Conservation (phyloP, 805 yeast genomes). For the Ogataea sp. region DNA sequence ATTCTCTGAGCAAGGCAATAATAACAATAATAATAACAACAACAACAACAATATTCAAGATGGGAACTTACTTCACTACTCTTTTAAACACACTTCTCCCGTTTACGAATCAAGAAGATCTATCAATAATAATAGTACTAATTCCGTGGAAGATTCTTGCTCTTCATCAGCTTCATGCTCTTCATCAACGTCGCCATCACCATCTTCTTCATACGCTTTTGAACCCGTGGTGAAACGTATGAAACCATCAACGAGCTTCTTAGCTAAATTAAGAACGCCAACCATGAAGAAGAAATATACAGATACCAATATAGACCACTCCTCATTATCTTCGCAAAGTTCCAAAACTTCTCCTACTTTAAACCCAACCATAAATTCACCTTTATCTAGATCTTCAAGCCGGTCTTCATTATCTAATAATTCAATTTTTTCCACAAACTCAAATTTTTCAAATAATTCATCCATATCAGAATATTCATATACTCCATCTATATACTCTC, state of each 20-base stretch:
- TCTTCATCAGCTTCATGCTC: background rate
- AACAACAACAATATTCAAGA: too few species aligned
- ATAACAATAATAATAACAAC: too few species aligned
- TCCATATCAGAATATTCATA: slow-evolving; percentile 1
- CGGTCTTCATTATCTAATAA: slow-evolving; percentile 1
- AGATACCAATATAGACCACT: too few species aligned
- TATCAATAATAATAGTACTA: background rate
- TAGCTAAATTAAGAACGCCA: too few species aligned
- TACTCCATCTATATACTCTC: too few species aligned
- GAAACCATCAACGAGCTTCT: too few species aligned
- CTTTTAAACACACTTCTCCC: slow-evolving; percentile 1
- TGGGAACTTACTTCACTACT: background rate
- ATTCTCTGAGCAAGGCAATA: too few species aligned
- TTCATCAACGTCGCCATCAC: too few species aligned
- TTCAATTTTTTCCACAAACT: background rate
- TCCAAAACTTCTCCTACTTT: background rate
- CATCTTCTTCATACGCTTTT: background rate
- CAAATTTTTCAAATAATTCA: background rate
- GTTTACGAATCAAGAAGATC: background rate
- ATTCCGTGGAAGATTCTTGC: background rate
- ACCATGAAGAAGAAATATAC: too few species aligned
- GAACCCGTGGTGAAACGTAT: too few species aligned
- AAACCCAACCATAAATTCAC: background rate
- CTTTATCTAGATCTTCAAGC: slow-evolving; percentile 2
- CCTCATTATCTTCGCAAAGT: background rate